Evolutionary conservation across 441 rosid genomes (phyloP).

Genomic region (Biscutella laevigata): DNA sequence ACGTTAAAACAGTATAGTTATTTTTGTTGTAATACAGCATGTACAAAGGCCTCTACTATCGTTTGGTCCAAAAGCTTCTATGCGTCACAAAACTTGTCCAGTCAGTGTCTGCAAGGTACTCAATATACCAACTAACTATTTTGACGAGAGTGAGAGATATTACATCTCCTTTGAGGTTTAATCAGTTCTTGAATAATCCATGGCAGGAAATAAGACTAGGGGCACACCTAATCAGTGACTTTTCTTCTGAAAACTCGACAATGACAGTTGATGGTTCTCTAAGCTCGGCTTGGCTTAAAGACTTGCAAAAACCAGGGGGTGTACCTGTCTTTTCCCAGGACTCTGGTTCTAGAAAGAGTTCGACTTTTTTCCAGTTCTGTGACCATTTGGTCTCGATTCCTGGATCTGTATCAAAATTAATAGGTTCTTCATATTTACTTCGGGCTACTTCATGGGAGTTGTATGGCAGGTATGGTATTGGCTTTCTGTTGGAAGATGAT

Average conservation of each 20-base stretch:
- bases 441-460: conserved; percentile 95
- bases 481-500: conserved; percentile 3
- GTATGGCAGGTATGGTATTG: conserved; percentile 70
- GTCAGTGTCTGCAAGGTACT: conserved; percentile 85
- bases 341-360: conserved; percentile 41
- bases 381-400: conserved; percentile 77
- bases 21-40: conserved; percentile 48
- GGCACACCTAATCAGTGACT: conserved; percentile 68
- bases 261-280: conserved; percentile 64
- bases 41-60: conserved; percentile 86
- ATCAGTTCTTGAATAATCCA: conserved; percentile 17
- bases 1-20: not conserved
- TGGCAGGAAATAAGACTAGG: conserved; percentile 74
- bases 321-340: conserved; percentile 46
- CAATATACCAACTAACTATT: conserved; percentile 3
- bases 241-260: conserved; percentile 54
- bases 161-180: conserved; percentile 15
- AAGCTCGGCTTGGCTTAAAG: conserved; percentile 80
- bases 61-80: conserved; percentile 88
- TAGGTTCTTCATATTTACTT: conserved; percentile 83
- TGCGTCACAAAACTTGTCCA: conserved; percentile 76
- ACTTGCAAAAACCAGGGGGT: conserved; percentile 51
- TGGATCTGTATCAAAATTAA: conserved; percentile 67
- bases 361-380: conserved; percentile 44
- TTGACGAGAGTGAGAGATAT: conserved; percentile 4